Percentiles rank a stretch among this genome's conserved stretches.
Evolutionary conservation across 1,284 basidiomycete genomes (phyloP).

Genomic region (Microbotryum silenes-acaulis): DNA sequence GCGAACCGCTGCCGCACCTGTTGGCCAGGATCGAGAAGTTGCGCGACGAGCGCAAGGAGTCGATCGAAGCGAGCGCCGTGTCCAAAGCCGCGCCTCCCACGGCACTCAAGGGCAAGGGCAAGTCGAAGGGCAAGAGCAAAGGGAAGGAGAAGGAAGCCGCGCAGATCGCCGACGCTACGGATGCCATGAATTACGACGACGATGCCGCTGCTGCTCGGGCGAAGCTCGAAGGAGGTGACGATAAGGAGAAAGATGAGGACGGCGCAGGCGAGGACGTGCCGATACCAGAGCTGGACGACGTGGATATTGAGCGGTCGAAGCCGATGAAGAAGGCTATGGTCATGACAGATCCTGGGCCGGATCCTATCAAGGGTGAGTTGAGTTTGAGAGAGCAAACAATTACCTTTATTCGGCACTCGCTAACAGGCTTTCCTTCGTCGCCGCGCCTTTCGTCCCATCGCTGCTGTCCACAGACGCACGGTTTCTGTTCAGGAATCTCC

Average conservation of each 20-base stretch:
- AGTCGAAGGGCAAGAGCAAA: slow-evolving; percentile 41
- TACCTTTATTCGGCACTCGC: not conserved
- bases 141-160: slow-evolving; percentile 34
- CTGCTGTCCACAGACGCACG: slow-evolving; percentile 57
- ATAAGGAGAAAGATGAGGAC: slow-evolving; percentile 2
- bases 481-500: slow-evolving; percentile 75
- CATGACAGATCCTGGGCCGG: slow-evolving; percentile 42
- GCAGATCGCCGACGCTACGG: not conserved
- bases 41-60: slow-evolving; percentile 27
- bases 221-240: slow-evolving; percentile 4
- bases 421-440: too few relatives aligned
- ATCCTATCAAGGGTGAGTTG: slow-evolving; percentile 40
- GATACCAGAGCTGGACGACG: slow-evolving; percentile 33
- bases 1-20: slow-evolving; percentile 36
- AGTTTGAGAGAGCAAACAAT: not conserved
- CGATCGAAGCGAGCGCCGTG: slow-evolving; percentile 6
- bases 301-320: slow-evolving; percentile 43
- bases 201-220: not conserved
- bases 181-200: not conserved
- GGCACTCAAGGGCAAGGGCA: slow-evolving; percentile 31
- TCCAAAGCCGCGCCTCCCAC: slow-evolving; percentile 8
- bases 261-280: slow-evolving; percentile 27
- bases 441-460: slow-evolving; percentile 3
- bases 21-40: slow-evolving; percentile 50
- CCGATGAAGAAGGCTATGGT: slow-evolving; percentile 41